Evolutionary conservation across 2,329 filamentous ascomycete genomes (phyloP).

Genomic region (Thermoascus crustaceus): DNA sequence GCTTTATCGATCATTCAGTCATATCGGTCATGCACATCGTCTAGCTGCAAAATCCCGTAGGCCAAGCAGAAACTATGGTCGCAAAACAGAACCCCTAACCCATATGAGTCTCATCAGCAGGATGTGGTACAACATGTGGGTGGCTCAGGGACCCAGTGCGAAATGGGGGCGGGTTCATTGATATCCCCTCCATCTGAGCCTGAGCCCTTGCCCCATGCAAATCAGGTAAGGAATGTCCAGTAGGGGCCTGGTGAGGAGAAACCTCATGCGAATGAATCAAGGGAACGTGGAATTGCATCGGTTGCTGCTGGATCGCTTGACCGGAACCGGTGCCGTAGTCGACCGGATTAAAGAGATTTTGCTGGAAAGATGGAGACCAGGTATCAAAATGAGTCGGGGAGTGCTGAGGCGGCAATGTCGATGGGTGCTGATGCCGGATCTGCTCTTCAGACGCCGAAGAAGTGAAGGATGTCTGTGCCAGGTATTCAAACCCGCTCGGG

Average conservation of each 20-base stretch:
- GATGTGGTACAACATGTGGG: slow-evolving; percentile 12
- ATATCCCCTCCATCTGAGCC: slow-evolving; percentile 13
- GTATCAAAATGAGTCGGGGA: slow-evolving; percentile 17
- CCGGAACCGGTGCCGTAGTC: slow-evolving; percentile 18
- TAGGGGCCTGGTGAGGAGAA: slow-evolving; percentile 7
- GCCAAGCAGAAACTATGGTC: not conserved
- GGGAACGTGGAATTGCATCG: slow-evolving; percentile 22
- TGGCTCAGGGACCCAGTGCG: slow-evolving; percentile 26
- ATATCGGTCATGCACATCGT: not conserved
- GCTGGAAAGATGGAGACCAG: slow-evolving; percentile 28
- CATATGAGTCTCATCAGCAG: not conserved
- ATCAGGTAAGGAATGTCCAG: slow-evolving; percentile 6
- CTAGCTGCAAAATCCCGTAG: not conserved
- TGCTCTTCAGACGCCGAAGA: slow-evolving; percentile 15
- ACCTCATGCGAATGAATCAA: slow-evolving; percentile 21
- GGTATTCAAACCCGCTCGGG: slow-evolving; percentile 23
- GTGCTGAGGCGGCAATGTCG: slow-evolving; percentile 14
- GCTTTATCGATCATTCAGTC: not conserved
- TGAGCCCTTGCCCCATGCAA: slow-evolving; percentile 11
- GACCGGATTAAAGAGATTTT: slow-evolving; percentile 24
- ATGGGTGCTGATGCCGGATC: slow-evolving; percentile 13
- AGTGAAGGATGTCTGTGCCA: slow-evolving; percentile 17
- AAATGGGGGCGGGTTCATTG: slow-evolving; percentile 18
- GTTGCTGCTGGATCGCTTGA: slow-evolving; percentile 18
- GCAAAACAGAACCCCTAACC: not conserved